A percentile compares a stretch with the other conserved stretches of the same genome.
phyloP scores from a whole-genome alignment of 768 basidiomycete species.

The Rhizopogon sp. region DNA sequence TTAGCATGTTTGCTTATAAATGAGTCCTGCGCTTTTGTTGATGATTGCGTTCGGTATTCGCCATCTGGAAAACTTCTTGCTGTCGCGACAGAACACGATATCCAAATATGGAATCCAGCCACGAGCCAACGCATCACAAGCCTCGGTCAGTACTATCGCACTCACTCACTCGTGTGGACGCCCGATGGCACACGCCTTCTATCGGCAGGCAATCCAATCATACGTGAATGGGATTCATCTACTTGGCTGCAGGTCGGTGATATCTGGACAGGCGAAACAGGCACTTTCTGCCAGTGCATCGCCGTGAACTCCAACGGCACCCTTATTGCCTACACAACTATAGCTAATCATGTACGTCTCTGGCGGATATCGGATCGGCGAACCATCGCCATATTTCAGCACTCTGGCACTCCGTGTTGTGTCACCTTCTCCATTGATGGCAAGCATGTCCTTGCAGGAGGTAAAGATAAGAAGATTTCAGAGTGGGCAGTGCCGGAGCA shows the following conservation, averaged over 20 bases:
- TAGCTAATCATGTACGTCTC: neutral
- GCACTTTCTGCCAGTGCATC: neutral
- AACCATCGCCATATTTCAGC: neutral
- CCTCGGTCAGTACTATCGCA: neutral
- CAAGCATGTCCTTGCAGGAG: neutral
- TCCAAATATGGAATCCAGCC: no score
- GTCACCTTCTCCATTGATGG: neutral
- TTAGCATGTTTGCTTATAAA: no score
- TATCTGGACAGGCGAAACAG: neutral
- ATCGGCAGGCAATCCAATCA: neutral
- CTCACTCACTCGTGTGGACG: neutral
- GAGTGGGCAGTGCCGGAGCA: neutral
- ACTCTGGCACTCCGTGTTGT: neutral
- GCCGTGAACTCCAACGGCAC: neutral
- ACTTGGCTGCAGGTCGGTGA: neutral
- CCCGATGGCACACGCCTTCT: neutral
- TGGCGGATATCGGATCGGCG: slow-evolving; percentile 12
- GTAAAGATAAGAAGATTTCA: neutral
- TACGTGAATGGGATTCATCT: neutral
- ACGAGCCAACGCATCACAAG: neutral
- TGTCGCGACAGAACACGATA: no score
- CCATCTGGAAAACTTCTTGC: no score
- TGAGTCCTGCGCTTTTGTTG: no score
- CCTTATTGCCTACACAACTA: neutral
- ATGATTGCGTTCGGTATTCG: no score